phyloP scores from a whole-genome alignment of 495 filamentous ascomycete genomes.

The Talaromyces ruber region DNA sequence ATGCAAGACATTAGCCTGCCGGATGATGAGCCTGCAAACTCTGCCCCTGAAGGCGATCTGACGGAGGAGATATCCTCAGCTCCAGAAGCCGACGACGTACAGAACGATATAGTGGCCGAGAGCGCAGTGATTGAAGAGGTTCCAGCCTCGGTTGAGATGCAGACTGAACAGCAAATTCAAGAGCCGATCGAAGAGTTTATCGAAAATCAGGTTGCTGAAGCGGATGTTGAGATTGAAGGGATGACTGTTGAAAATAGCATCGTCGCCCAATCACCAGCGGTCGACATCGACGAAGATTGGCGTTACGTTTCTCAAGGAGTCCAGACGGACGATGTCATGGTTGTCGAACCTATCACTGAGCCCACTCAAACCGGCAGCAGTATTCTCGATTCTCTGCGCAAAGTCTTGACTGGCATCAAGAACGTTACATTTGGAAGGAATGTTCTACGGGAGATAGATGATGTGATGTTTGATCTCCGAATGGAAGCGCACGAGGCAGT shows the following conservation, averaged over 20 bases:
- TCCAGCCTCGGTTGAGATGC: neutral
- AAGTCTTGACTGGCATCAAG: conserved; percentile 34
- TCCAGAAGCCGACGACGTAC: conserved; percentile 7
- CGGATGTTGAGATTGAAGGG: neutral
- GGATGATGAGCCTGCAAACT: neutral
- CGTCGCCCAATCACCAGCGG: neutral
- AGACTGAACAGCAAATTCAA: conserved; percentile 2
- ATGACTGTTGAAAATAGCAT: neutral
- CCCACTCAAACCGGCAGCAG: conserved; percentile 7
- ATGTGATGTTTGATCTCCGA: conserved; percentile 59
- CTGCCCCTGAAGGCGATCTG: neutral
- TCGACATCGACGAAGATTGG: neutral
- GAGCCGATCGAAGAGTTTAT: neutral
- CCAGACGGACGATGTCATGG: conserved; percentile 2
- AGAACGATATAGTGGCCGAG: conserved; percentile 9
- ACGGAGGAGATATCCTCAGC: neutral
- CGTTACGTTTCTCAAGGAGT: conserved; percentile 4
- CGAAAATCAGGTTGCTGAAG: conserved; percentile 7
- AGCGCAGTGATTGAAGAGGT: neutral
- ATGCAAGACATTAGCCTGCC: conserved; percentile 3
- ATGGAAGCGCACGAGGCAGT: conserved; percentile 55
- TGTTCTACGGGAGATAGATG: conserved; percentile 52
- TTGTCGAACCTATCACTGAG: neutral
- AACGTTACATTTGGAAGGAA: conserved; percentile 31
- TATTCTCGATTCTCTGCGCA: conserved; percentile 42